phyloP scores from a whole-genome alignment of 1,284 basidiomycete species.

The Puccinia polysora region DNA sequence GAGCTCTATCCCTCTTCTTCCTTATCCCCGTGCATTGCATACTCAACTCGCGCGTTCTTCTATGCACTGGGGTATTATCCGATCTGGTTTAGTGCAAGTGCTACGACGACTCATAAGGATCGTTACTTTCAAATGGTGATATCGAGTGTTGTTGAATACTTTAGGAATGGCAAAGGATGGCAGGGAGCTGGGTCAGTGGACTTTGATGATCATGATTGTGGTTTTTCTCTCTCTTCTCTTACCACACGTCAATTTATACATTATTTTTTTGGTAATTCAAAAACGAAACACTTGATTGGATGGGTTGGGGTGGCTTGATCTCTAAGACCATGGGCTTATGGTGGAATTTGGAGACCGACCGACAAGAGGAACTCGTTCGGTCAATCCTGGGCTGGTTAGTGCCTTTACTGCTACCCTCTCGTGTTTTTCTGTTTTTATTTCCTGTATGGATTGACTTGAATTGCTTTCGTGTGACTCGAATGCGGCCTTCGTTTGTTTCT shows the following conservation, averaged over 20 bases:
- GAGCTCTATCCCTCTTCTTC: background rate
- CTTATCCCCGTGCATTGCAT: background rate
- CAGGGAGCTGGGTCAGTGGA: constrained; percentile 39
- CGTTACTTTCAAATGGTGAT: constrained; percentile 46
- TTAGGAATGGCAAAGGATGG: constrained; percentile 35
- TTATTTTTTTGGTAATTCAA: too few relatives aligned
- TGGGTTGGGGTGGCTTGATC: background rate
- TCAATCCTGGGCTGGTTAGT: constrained; percentile 46
- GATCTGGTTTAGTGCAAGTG: constrained; percentile 39
- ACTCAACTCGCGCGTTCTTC: too few relatives aligned
- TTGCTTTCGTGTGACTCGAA: too few relatives aligned
- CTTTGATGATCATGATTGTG: background rate
- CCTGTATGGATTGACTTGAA: too few relatives aligned
- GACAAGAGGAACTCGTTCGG: constrained; percentile 45
- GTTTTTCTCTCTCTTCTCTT: background rate
- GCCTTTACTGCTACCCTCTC: constrained; percentile 31
- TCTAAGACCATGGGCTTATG: constrained; percentile 47
- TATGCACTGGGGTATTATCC: too few relatives aligned
- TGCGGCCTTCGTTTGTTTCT: too few relatives aligned
- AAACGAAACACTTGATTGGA: too few relatives aligned
- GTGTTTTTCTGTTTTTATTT: background rate
- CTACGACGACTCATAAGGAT: constrained; percentile 46
- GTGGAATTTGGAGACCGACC: constrained; percentile 47
- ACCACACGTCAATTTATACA: too few relatives aligned
- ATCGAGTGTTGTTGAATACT: constrained; percentile 43